Evolutionary conservation across 2,329 filamentous ascomycete genomes (phyloP).

Genomic region (Fusarium nelsonii): DNA sequence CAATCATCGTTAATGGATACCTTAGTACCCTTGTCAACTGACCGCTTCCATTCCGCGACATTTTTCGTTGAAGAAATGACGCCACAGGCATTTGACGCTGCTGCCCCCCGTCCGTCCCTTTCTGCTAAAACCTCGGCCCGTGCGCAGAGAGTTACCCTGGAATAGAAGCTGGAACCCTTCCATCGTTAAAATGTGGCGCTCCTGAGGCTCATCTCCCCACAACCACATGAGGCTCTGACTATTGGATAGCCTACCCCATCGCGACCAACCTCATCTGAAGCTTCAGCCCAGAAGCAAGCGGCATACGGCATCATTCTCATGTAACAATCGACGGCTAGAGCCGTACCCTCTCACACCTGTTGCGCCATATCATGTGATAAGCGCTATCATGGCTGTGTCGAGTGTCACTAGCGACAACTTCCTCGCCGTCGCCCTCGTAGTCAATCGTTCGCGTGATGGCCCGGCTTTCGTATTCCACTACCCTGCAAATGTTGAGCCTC

Average conservation of each 20-base stretch:
- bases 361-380: constrained; percentile 41
- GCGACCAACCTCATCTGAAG: constrained; percentile 22
- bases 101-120: neutral
- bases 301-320: neutral
- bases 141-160: neutral
- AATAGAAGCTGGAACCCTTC: neutral
- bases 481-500: constrained; percentile 68
- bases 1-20: neutral
- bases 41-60: neutral
- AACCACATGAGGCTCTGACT: constrained; percentile 23
- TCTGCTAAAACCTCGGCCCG: constrained; percentile 5
- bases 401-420: constrained; percentile 67
- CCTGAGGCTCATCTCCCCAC: constrained; percentile 38
- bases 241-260: constrained; percentile 18
- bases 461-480: constrained; percentile 90
- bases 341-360: neutral
- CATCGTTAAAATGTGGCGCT: constrained; percentile 29
- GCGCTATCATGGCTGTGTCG: constrained; percentile 57
- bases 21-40: neutral
- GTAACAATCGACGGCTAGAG: constrained; percentile 6
- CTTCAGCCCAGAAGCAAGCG: neutral
- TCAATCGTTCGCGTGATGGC: constrained; percentile 80
- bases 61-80: neutral
- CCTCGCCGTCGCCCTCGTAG: constrained; percentile 79
- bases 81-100: neutral